Evolutionary conservation across 345 rosid species (phyloP).

Genomic region (Ceriops tagal): DNA sequence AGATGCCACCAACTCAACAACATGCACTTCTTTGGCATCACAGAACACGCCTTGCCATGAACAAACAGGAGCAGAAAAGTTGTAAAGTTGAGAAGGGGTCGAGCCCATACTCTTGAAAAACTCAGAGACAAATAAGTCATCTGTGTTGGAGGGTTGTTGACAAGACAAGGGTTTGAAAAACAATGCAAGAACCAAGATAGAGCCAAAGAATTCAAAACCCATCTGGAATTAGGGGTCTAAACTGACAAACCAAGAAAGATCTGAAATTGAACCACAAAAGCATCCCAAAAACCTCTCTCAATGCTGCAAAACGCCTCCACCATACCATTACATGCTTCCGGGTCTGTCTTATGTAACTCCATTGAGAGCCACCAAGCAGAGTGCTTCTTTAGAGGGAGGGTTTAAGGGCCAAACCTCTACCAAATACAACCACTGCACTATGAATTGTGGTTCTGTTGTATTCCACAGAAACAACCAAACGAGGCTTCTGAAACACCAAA

Average conservation of each 20-base stretch:
- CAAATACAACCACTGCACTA: background rate
- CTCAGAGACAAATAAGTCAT: conserved; percentile 67
- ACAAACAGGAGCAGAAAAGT: conserved; percentile 61
- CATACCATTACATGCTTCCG: background rate
- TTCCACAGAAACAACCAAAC: conserved; percentile 22
- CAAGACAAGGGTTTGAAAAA: conserved; percentile 46
- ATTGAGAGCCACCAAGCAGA: conserved; percentile 4
- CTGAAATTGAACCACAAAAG: conserved; percentile 15
- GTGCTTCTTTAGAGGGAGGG: background rate
- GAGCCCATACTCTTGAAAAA: conserved; percentile 61
- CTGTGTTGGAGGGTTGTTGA: conserved; percentile 89
- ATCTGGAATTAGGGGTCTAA: conserved; percentile 32
- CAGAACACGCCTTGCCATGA: conserved; percentile 72
- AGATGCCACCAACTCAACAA: conserved; percentile 47
- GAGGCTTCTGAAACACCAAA: background rate
- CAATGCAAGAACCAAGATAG: conserved; percentile 52
- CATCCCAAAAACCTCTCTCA: conserved; percentile 11
- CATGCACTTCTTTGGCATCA: conserved; percentile 50
- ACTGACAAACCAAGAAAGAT: conserved; percentile 7
- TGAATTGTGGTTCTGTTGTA: conserved; percentile 12
- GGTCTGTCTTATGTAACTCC: conserved; percentile 20
- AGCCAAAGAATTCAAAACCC: conserved; percentile 54
- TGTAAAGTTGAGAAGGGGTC: conserved; percentile 33
- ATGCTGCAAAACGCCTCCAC: too few relatives aligned
- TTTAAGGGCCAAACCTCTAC: background rate